Conservation (phyloP, 805 yeast genomes). For the Tetrapisispora taiwanensis region DNA sequence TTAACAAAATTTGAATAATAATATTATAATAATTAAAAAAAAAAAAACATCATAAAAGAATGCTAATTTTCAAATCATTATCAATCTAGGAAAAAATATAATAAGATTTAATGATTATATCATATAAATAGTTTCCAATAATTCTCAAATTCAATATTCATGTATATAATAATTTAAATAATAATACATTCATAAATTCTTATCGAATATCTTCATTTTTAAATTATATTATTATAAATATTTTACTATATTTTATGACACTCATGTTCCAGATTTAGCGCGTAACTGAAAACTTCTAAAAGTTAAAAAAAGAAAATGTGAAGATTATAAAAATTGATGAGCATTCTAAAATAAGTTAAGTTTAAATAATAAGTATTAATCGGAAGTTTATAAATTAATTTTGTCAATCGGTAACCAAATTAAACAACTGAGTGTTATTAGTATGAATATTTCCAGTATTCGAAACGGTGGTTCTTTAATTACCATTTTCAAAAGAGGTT, state of each 20-base stretch:
- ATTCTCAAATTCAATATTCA: neutral
- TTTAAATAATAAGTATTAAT: too few species aligned
- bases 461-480: neutral
- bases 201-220: too few species aligned
- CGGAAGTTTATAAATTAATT: too few species aligned
- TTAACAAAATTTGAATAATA: slow-evolving; percentile 1
- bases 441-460: neutral
- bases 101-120: too few species aligned
- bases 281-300: neutral
- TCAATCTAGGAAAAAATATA: too few species aligned
- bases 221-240: too few species aligned
- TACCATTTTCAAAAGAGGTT: neutral
- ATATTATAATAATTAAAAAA: neutral
- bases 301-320: neutral
- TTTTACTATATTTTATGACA: neutral
- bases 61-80: too few species aligned
- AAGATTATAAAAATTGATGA: too few species aligned
- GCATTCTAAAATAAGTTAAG: too few species aligned
- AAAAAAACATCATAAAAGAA: too few species aligned
- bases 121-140: neutral
- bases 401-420: too few species aligned
- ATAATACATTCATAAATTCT: neutral
- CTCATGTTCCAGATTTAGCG: neutral
- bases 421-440: too few species aligned
- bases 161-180: neutral